Percentiles rank a stretch among this genome's conserved stretches.
Evolutionary conservation across 306 rosid species (phyloP).

Genomic region (Casuarina cunninghamiana): DNA sequence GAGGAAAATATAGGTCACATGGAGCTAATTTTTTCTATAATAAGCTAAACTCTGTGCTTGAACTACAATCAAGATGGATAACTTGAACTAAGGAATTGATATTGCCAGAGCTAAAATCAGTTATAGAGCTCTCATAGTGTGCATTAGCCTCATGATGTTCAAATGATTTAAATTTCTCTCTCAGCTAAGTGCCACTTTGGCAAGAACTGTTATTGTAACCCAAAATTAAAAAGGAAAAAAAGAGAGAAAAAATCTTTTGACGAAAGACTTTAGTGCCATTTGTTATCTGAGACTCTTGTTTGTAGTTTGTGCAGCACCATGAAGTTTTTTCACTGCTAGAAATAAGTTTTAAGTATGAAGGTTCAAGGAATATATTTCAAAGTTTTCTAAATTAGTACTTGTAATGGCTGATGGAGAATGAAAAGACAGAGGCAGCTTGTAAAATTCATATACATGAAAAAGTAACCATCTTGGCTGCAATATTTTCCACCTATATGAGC

Average conservation of each 20-base stretch:
- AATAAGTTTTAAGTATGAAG: neutral
- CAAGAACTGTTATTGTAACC: neutral
- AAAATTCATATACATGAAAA: neutral
- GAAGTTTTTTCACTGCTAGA: neutral
- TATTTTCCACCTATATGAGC: neutral
- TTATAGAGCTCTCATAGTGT: neutral
- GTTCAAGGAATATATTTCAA: neutral
- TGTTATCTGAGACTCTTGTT: neutral
- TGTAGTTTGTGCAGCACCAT: neutral
- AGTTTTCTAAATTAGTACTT: neutral
- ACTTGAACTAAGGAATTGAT: neutral
- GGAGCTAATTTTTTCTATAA: neutral
- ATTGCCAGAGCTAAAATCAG: neutral
- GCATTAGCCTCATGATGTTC: neutral
- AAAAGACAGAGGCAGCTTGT: neutral
- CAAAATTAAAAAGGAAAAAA: too few species aligned
- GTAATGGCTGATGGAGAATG: neutral
- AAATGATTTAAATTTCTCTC: neutral
- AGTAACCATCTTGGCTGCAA: neutral
- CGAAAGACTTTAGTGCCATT: neutral
- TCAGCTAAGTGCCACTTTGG: neutral
- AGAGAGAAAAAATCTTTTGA: neutral
- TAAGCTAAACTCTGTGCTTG: neutral
- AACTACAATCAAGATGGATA: conserved; percentile 10
- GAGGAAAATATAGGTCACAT: neutral